Evolutionary conservation across 345 rosid genomes (phyloP).

Genomic region (Capsella bursapastoris): DNA sequence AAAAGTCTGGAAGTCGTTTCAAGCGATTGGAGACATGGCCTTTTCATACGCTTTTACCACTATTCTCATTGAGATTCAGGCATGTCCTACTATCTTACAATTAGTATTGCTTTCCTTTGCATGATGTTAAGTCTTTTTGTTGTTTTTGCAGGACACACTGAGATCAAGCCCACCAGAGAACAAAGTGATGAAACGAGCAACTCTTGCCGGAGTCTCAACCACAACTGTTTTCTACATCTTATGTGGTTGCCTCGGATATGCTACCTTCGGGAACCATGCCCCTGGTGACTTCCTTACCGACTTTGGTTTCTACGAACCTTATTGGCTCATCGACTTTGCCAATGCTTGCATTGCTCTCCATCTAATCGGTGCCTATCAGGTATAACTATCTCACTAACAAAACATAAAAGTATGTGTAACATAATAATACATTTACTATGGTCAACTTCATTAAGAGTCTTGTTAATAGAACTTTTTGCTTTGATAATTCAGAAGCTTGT

Average conservation of each 20-base stretch:
- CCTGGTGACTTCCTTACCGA: conserved; percentile 94
- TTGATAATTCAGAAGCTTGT: not conserved
- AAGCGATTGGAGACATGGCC: conserved; percentile 83
- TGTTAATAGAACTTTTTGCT: too few relatives aligned
- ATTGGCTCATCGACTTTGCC: conserved; percentile 82
- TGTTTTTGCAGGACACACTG: conserved; percentile 58
- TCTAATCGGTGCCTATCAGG: conserved; percentile 89
- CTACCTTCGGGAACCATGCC: conserved; percentile 81
- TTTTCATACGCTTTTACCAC: conserved; percentile 84
- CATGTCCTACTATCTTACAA: conserved; percentile 17
- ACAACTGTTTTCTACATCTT: conserved; percentile 75
- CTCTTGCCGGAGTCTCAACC: conserved; percentile 53
- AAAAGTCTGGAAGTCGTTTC: conserved; percentile 78
- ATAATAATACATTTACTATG: not conserved
- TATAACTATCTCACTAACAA: conserved; percentile 51
- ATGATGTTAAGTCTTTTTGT: too few relatives aligned
- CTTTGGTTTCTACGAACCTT: conserved; percentile 88
- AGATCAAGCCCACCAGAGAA: conserved; percentile 74
- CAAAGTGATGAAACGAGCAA: conserved; percentile 70
- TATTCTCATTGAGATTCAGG: conserved; percentile 89
- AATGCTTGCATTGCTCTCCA: conserved; percentile 84
- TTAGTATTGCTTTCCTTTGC: not conserved
- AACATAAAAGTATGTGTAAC: not conserved
- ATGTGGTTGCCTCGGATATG: conserved; percentile 84
- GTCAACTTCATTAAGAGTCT: too few relatives aligned